Conservation (phyloP, 2,329 filamentous ascomycete genomes). For the Podosphaera leucotricha region DNA sequence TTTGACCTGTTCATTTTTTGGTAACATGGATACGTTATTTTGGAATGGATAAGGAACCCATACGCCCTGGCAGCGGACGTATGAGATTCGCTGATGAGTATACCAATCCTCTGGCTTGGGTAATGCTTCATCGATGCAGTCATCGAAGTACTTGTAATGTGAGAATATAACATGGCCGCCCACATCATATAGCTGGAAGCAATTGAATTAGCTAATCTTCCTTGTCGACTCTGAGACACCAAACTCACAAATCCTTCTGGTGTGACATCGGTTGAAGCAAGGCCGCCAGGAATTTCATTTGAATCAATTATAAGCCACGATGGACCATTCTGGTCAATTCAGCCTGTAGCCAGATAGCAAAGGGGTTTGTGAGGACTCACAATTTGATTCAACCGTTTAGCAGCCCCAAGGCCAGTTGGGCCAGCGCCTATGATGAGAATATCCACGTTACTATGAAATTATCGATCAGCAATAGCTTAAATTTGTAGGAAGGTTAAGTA, state of each 20-base stretch:
- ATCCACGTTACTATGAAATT: constrained; percentile 48
- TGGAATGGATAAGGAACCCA: constrained; percentile 99
- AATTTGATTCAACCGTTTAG: constrained; percentile 91
- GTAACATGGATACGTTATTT: constrained; percentile 97
- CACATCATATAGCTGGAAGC: constrained; percentile 73
- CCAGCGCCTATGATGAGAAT: constrained; percentile 95
- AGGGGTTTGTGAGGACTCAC: constrained; percentile 22
- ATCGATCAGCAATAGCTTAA: not conserved
- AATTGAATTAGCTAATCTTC: constrained; percentile 5
- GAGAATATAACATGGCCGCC: constrained; percentile 27
- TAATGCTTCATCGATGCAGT: constrained; percentile 91
- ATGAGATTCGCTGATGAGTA: constrained; percentile 93
- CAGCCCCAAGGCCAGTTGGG: constrained; percentile 89
- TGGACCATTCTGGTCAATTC: constrained; percentile 43
- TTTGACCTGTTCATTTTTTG: constrained; percentile 88
- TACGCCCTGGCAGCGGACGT: constrained; percentile 84
- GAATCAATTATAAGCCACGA: constrained; percentile 95
- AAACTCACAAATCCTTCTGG: constrained; percentile 85
- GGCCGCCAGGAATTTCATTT: constrained; percentile 76
- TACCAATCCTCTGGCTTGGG: constrained; percentile 92
- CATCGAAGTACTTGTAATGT: constrained; percentile 98
- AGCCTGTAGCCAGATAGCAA: constrained; percentile 1
- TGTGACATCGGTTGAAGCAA: constrained; percentile 85
- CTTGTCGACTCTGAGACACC: constrained; percentile 5
- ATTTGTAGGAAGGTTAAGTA: not conserved